A percentile compares a stretch with the other conserved stretches of the same genome.
Evolutionary conservation across 2,329 filamentous ascomycete species (phyloP).

Genomic region (Aspergillus transmontanensis): DNA sequence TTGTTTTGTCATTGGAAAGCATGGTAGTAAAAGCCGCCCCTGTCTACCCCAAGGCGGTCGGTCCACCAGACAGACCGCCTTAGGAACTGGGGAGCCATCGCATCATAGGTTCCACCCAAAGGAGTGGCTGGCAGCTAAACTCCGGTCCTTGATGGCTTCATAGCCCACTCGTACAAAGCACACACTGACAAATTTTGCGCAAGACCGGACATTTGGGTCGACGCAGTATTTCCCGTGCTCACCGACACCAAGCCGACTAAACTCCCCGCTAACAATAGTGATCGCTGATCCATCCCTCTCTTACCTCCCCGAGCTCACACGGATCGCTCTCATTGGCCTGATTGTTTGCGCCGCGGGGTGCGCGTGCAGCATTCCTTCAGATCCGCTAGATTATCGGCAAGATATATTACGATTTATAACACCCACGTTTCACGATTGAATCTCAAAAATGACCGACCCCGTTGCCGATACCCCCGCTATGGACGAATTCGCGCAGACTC

Average conservation of each 20-base stretch:
- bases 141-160: not conserved
- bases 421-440: slow-evolving; percentile 8
- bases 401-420: slow-evolving; percentile 3
- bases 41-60: not conserved
- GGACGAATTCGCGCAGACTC: slow-evolving; percentile 54
- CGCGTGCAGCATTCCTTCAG: slow-evolving; percentile 16
- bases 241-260: slow-evolving; percentile 7
- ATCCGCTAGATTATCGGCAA: slow-evolving; percentile 11
- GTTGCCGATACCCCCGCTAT: slow-evolving; percentile 29
- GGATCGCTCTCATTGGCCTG: slow-evolving; percentile 25
- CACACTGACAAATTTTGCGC: not conserved
- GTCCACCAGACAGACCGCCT: slow-evolving; percentile 10
- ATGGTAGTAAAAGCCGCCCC: not conserved
- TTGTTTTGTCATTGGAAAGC: too few relatives aligned
- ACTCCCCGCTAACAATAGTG: slow-evolving; percentile 8
- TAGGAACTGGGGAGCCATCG: not conserved
- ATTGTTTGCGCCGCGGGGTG: slow-evolving; percentile 23
- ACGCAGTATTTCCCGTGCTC: not conserved
- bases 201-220: not conserved
- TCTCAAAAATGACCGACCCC: slow-evolving; percentile 13
- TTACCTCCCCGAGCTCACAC: slow-evolving; percentile 19
- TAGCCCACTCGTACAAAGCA: not conserved
- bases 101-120: not conserved
- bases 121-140: not conserved
- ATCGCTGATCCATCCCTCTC: slow-evolving; percentile 6